Conservation (phyloP, 192 early-diverging fungal species). For the Geranomyces michiganensis region DNA sequence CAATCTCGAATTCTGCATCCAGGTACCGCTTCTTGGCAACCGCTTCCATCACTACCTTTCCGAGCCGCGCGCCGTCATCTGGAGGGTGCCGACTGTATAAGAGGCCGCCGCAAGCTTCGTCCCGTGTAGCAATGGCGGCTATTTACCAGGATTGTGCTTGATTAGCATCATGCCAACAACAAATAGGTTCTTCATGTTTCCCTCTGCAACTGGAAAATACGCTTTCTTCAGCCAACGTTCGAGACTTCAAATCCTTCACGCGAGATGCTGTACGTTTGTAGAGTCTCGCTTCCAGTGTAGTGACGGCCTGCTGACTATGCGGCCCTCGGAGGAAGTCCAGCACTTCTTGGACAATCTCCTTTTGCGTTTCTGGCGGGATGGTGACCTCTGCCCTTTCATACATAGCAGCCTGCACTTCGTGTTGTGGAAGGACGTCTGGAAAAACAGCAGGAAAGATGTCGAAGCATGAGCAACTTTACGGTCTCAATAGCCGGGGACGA, state of each 20-base stretch:
- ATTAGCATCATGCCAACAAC: slow-evolving; percentile 12
- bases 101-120: too few species aligned
- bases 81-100: neutral
- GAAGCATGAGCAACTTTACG: neutral
- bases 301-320: neutral
- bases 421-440: slow-evolving; percentile 8
- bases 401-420: neutral
- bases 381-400: neutral
- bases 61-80: slow-evolving; percentile 26
- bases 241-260: too few species aligned
- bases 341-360: neutral
- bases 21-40: slow-evolving; percentile 22
- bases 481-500: neutral
- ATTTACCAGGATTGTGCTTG: slow-evolving; percentile 21
- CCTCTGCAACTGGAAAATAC: slow-evolving; percentile 9
- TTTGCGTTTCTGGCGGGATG: slow-evolving; percentile 3
- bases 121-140: neutral
- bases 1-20: slow-evolving; percentile 40
- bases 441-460: too few species aligned
- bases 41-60: slow-evolving; percentile 19
- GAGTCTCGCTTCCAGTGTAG: neutral
- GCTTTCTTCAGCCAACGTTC: too few species aligned
- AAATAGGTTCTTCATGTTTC: slow-evolving; percentile 6
- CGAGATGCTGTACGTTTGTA: neutral
- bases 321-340: neutral